Evolutionary conservation across 2,329 filamentous ascomycete species (phyloP), one percentile per base, ranked within the genome.

Genomic region (Aspergillus pseudoglaucus): DNA sequence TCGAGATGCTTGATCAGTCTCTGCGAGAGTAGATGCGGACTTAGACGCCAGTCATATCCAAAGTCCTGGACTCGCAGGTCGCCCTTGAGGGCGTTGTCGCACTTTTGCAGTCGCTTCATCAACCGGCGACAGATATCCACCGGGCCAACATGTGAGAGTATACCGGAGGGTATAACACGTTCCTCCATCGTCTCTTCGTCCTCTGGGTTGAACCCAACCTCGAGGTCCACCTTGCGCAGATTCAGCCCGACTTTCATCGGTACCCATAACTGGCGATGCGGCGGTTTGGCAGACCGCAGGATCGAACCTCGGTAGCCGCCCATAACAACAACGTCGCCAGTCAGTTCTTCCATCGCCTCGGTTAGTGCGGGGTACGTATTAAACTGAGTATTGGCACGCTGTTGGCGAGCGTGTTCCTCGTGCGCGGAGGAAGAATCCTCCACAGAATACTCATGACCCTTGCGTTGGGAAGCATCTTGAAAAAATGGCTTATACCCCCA

Each of bases 1-100:
- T 87, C 81, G 12, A 97, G 73, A 59, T 88, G 95, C 15, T 78
- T 70, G 32, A 84, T 80, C n/a, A 97, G 72, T 51, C 81, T 81
- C 41, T 76, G 75, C 3, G 87, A 90, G 0, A 93, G 77, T 1
- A 89, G 73, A 59, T 85, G 80, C 1, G 91, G 91, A 53, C 88
- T 93, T 35, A 96, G 73, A 14, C 91, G 80, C 91, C 91, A 97
- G 68, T 97, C 91, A 59, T 95, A 97, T 15, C 90, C 90, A 62
- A 91, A 97, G 59, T 96, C 85, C 75, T 90, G 90, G 1, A 95
- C 79, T 42, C 89, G 78, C 5, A 96, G 72, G 53, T 79, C 84
- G 6, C 88, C 88, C 3, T 73, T 76, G 45, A 80, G 78, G 1
- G 81, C 82, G 59, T 94, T 94, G 10, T 88, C 82, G 55, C 81